phyloP scores from a whole-genome alignment of 495 filamentous ascomycete genomes.

The Trichoderma erinaceum region DNA sequence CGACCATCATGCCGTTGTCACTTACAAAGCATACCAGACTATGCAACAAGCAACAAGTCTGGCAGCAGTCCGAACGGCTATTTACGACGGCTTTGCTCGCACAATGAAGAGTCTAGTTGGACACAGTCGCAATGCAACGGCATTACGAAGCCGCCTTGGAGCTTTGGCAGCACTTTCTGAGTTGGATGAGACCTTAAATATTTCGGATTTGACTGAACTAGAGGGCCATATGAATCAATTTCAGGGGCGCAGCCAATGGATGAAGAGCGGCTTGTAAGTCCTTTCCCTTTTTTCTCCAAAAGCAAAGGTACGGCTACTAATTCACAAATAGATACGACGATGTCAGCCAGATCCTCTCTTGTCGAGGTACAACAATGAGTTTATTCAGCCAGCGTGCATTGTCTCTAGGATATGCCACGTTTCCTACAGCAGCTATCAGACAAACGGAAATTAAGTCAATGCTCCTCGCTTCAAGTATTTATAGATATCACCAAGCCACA shows the following conservation, averaged over 20 bases:
- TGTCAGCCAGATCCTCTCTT: slow-evolving; percentile 72
- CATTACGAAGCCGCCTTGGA: slow-evolving; percentile 58
- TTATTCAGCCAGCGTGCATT: slow-evolving; percentile 61
- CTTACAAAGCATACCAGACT: slow-evolving; percentile 75
- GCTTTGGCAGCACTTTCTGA: slow-evolving; percentile 75
- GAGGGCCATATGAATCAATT: slow-evolving; percentile 57
- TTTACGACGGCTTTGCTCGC: slow-evolving; percentile 59
- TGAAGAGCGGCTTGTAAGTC: slow-evolving; percentile 67
- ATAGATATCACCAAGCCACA: slow-evolving; percentile 67
- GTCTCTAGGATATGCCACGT: slow-evolving; percentile 52
- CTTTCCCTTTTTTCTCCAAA: slow-evolving; percentile 10
- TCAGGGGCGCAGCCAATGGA: slow-evolving; percentile 62
- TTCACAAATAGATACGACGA: slow-evolving; percentile 61
- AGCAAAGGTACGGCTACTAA: slow-evolving; percentile 19
- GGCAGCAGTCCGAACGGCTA: slow-evolving; percentile 39
- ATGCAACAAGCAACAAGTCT: slow-evolving; percentile 61
- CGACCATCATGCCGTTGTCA: slow-evolving; percentile 55
- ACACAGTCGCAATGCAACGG: slow-evolving; percentile 50
- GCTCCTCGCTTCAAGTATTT: slow-evolving; percentile 65
- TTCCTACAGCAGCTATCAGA: slow-evolving; percentile 56
- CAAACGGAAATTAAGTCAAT: slow-evolving; percentile 67
- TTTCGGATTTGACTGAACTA: slow-evolving; percentile 52
- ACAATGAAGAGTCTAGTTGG: slow-evolving; percentile 54
- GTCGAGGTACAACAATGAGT: slow-evolving; percentile 74
- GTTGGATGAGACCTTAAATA: slow-evolving; percentile 66